Evolutionary conservation across 352 stramenopile genomes (phyloP).

Genomic region (Poterioochromonas sp.): DNA sequence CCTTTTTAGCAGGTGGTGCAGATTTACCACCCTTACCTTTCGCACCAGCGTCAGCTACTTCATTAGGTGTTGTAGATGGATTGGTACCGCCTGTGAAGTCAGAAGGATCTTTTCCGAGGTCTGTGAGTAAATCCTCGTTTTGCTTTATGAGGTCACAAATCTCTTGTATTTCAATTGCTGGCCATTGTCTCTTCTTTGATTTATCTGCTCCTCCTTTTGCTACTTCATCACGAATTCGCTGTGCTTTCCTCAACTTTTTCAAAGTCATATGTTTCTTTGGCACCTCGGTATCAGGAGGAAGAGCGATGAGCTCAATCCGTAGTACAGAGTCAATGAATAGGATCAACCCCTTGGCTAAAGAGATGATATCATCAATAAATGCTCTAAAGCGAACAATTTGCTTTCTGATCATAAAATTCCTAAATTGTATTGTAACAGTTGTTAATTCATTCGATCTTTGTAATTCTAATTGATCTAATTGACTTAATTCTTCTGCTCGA

Average conservation of each 20-base stretch:
- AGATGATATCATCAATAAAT: constrained; percentile 30
- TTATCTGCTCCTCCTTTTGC: background rate
- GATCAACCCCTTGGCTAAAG: background rate
- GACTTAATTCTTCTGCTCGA: constrained; percentile 50
- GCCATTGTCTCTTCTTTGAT: background rate
- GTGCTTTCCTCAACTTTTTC: constrained; percentile 24
- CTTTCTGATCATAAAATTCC: constrained; percentile 30
- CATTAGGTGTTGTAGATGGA: background rate
- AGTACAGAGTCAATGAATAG: background rate
- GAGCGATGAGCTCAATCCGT: background rate
- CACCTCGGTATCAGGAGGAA: constrained; percentile 31
- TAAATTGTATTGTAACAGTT: constrained; percentile 29
- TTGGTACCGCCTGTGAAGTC: background rate
- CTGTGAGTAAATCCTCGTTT: background rate
- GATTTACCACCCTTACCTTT: background rate
- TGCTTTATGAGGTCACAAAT: background rate
- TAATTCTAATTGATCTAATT: constrained; percentile 54
- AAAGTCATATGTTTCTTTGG: constrained; percentile 35
- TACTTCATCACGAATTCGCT: constrained; percentile 24
- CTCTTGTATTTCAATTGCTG: background rate
- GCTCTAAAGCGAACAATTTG: constrained; percentile 12
- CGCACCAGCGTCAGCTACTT: background rate
- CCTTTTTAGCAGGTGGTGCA: constrained; percentile 4
- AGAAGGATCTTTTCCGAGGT: background rate
- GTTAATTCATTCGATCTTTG: constrained; percentile 34